Evolutionary conservation across 2,329 filamentous ascomycete genomes (phyloP), one percentile per base, ranked within the genome.

Genomic region (Fusarium lyarnte): DNA sequence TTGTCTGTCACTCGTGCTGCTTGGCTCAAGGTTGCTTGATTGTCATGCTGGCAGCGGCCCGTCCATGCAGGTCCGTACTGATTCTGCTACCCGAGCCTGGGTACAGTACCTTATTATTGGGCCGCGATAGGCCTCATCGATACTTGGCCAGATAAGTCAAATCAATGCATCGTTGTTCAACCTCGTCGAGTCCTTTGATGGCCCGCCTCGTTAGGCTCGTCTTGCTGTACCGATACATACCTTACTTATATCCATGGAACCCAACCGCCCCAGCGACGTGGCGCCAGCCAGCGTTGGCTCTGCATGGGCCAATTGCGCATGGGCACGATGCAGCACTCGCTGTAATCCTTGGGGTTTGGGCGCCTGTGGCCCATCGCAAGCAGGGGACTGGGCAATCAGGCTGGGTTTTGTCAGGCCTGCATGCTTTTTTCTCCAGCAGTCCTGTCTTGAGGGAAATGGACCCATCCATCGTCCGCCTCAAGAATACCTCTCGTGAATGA

Each of bases 221-320:
- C 72, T 73, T 70, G 68, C 70, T 64, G 63, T 42, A 53, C 31
- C 52, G 21, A 55, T 33, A 65, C 46, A 60, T 31, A 9, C 29
- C 10, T 29, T 43, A 29, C 27, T 29, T 23, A 25, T 17, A 21
- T 17, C 49, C 25, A 53, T 53, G 63, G 63, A 68, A 77, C 77
- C 78, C 77, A 79, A 79, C 74, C 72, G 72, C 73, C 73, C 66
- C 72, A 55, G 76, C 77, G 74, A 78, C 76, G 76, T 78, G 77
- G 78, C 78, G 74, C 72, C 75, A 73, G 65, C 72, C 71, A 73
- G 62, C 67, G 69, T 63, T 63, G 62, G 63, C 63, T 63, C 61
- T 69, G 70, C 72, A 64, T 75, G 70, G 74, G 76, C 77, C 77
- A 79, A 80, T 80, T 76, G 74, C 66, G 60, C 70, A 69, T 73